Percentiles rank a stretch among this genome's conserved stretches.
Evolutionary conservation across 805 yeast species (phyloP).

Genomic region (Pichia exigua): DNA sequence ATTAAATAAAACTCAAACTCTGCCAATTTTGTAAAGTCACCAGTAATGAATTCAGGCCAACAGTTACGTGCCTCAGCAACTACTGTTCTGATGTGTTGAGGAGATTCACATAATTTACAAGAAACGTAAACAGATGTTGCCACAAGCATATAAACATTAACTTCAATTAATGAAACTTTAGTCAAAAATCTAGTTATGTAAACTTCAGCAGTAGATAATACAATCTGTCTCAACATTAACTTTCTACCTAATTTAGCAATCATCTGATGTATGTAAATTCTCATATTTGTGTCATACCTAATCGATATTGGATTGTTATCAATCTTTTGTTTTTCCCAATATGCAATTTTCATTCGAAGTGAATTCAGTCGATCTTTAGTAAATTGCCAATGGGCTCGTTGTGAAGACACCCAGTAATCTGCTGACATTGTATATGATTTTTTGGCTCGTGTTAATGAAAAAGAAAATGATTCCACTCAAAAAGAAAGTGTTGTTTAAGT

Average conservation of each 20-base stretch:
- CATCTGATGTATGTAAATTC: constrained; percentile 73
- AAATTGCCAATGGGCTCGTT: constrained; percentile 74
- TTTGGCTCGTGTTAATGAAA: too few relatives aligned
- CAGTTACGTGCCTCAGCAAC: constrained; percentile 77
- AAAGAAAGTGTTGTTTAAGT: too few relatives aligned
- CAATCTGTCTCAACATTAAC: constrained; percentile 70
- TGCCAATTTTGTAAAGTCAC: constrained; percentile 83
- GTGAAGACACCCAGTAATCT: constrained; percentile 82
- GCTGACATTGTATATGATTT: constrained; percentile 51
- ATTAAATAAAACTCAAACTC: constrained; percentile 92
- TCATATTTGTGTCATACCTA: constrained; percentile 50
- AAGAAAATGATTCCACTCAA: too few relatives aligned
- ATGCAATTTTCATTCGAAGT: background rate
- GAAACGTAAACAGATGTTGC: constrained; percentile 85
- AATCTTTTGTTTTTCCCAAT: constrained; percentile 20
- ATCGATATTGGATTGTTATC: constrained; percentile 1
- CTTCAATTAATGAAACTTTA: constrained; percentile 65
- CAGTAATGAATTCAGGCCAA: constrained; percentile 95
- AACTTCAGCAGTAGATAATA: constrained; percentile 82
- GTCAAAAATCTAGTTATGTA: constrained; percentile 74
- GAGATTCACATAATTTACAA: constrained; percentile 91
- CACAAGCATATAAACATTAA: constrained; percentile 71
- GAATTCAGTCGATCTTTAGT: constrained; percentile 47
- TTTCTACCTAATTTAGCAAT: constrained; percentile 73
- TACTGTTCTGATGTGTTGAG: constrained; percentile 82